These are phyloP conservation scores for Peronospora destructor DNA, from an alignment of 352 stramenopile genomes.

Conservation along the genomic window DNA sequence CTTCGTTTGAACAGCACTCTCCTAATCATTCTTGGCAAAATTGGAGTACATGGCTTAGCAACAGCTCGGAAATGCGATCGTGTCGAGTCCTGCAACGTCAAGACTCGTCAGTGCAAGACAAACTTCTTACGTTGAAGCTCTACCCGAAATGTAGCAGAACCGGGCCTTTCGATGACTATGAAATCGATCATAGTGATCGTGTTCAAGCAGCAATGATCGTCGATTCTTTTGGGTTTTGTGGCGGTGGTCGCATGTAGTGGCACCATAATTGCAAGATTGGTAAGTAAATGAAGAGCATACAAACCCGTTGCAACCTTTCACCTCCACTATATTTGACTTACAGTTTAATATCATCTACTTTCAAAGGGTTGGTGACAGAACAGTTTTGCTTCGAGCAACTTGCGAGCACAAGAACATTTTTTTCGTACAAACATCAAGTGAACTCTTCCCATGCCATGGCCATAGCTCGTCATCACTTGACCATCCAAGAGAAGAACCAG, in stretches of 20 bases:
- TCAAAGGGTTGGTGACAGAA: slow-evolving; percentile 2
- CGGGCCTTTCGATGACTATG: no score
- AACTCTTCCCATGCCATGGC: slow-evolving; percentile 7
- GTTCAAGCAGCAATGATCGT: no score
- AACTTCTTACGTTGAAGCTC: no score
- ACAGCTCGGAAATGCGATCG: neutral
- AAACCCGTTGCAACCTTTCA: slow-evolving; percentile 1
- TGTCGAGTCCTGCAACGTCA: neutral
- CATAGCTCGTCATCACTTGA: slow-evolving; percentile 28
- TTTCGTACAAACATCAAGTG: slow-evolving; percentile 1
- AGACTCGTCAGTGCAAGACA: neutral
- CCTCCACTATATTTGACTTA: slow-evolving; percentile 1
- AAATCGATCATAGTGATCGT: neutral
- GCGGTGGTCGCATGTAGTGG: no score
- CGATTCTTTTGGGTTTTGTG: no score
- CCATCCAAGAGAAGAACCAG: slow-evolving; percentile 36
- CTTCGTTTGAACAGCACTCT: slow-evolving; percentile 1
- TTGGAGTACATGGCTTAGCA: neutral
- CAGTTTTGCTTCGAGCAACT: slow-evolving; percentile 11
- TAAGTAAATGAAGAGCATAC: no score
- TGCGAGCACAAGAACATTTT: slow-evolving; percentile 13
- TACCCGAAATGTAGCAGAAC: no score
- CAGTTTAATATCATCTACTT: slow-evolving; percentile 3
- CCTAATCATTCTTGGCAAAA: slow-evolving; percentile 34
- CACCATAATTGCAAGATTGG: no score